Evolutionary conservation across 345 rosid species (phyloP), one percentile per base, ranked within the genome.

Genomic region (Hibiscus mutabilis): DNA sequence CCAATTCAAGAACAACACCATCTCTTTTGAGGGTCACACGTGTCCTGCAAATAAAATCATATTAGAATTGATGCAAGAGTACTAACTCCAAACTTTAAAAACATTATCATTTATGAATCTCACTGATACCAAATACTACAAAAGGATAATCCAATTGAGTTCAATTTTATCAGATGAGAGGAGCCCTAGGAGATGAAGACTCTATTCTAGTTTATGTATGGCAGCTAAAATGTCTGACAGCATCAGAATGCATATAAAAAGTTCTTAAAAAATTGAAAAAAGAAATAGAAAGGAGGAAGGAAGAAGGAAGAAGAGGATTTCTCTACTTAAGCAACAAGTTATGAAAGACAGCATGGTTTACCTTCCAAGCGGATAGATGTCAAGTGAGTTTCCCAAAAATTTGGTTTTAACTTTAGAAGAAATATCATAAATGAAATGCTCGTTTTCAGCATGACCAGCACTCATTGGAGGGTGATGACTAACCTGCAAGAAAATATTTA

Each of bases 391-490:
- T 31, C 96, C 96, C 42, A 90, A 74, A 66, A 90, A 87, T 72
- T 90, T 90, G 18, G 93, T 90, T 79, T 87, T 90, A 69, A 90
- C 79, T 79, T 90, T 90, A 14, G 96, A 90, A 63, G 96, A 86
- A 22, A 87, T 74, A 37, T 90, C 96, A 76, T 88, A 86, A 9
- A 73, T 82, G 79, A 90, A 90, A 78, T 90, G 93, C 65, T 88
- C 91, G 74, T 84, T 90, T 84, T 90, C 96, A 46, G 91, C 96
- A 73, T 90, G 93, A 21, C 81, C 96, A 52, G 93, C 88, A 69
- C 96, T 87, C 77, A 90, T 83, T 59, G 96, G 96, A 10, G 93
- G 96, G 70, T 90, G 96, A 83, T 91, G 93, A 75, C 94, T 87
- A 69, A 87, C 87, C 94, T 90, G 93, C 60, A 67, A 71, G 69